Percentiles rank a stretch among this genome's conserved stretches.
These are phyloP conservation scores for Spatholobus suberectus DNA, from an alignment of 306 rosid species.

Conservation along the genomic window DNA sequence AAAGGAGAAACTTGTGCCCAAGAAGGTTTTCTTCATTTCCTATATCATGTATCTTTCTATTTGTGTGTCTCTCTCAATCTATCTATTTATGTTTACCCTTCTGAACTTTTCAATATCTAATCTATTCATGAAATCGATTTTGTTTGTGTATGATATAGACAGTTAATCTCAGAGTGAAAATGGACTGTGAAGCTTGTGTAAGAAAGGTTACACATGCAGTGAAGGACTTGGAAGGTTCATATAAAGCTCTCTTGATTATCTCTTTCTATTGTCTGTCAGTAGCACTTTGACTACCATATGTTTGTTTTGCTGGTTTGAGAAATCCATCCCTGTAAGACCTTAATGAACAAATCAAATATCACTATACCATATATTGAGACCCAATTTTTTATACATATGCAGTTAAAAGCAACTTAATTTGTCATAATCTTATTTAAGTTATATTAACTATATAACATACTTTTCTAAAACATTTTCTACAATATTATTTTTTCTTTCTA, in stretches of 20 bases:
- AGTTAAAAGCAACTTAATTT: not conserved
- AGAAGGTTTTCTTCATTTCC: slow-evolving; percentile 35
- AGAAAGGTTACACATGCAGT: slow-evolving; percentile 63
- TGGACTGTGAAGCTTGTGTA: slow-evolving; percentile 93
- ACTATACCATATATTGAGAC: not conserved
- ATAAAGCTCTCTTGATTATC: not conserved
- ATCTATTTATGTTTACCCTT: not conserved
- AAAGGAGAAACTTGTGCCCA: slow-evolving; percentile 37
- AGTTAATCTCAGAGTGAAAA: slow-evolving; percentile 79
- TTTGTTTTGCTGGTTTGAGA: not conserved
- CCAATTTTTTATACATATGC: not conserved
- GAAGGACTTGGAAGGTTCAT: slow-evolving; percentile 65
- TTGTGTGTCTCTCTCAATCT: not conserved
- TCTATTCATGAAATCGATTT: not conserved
- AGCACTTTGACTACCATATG: not conserved
- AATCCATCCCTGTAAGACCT: not conserved
- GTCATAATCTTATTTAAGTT: not conserved
- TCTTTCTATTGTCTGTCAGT: not conserved
- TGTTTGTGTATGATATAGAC: slow-evolving; percentile 53
- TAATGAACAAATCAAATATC: not conserved
- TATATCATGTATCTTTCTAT: not conserved
- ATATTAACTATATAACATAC: not conserved
- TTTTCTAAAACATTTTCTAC: not conserved
- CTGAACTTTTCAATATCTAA: not conserved
- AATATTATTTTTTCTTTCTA: not conserved